Evolutionary conservation across 169 alveolate species (phyloP), one percentile per base, ranked within the genome.

Genomic region (Cryptosporidium tyzzeri): DNA sequence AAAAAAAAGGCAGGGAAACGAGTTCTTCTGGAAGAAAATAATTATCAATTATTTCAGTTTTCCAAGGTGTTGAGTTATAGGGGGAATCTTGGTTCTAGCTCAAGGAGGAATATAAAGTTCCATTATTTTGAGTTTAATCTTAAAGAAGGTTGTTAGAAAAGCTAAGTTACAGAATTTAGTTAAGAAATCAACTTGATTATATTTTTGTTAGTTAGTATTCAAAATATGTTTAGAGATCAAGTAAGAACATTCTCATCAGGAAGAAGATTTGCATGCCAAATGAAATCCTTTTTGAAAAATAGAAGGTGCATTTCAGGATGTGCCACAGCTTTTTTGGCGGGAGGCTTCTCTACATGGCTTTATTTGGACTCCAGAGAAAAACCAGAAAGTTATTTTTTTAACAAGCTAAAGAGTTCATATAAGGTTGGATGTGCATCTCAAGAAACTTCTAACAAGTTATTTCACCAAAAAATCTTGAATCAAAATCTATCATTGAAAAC

Each of bases 241-340:
- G 33, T 59, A 12, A 59, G 69, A 59, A 0, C 23, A 7, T 59
- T 59, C 7, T n/a, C 69, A 59, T 26, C 8, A n/a, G 37, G 69
- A 31, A 59, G 69, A 59, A 31, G 69, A 65, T 14, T 65, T 37
- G 23, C 71, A 33, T 35, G 31, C 33, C 41, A 33, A 6, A 37
- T 37, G 51, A 65, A 14, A 8, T 65, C 71, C n/a, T 31, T 65
- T 35, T 35, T 65, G 29, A 37, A 37, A 4, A 33, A 14, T 8
- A 8, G 10, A 65, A 37, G 21, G 12, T 37, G 50, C 71, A 33
- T 65, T 18, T n/a, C 50, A n/a, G 50, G 71, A 10, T 35, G 18
- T 35, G 48, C 71, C 29, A 65, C 71, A 12, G 50, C 71, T n/a
- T 35, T 35, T 65, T 65, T 65, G 71, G 71, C 71, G 50, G 44